Evolutionary conservation across 108 stramenopile species (phyloP), one percentile per base, ranked within the genome.

Genomic region (Pelagomonas calceolata): DNA sequence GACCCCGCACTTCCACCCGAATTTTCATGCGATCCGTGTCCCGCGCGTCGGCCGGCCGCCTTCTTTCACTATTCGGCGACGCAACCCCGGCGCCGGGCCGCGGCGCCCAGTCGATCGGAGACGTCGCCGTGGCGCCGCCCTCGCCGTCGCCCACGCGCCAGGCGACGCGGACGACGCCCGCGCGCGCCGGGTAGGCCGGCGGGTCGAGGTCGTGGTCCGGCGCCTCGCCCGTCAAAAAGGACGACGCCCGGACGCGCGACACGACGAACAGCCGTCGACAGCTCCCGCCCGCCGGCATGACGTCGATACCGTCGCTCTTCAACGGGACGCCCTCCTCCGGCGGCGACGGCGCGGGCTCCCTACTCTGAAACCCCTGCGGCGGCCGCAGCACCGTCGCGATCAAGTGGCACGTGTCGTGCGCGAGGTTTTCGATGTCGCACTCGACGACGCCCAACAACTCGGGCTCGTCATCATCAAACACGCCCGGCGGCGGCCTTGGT

Each of bases 361-460:
- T n/a, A n/a, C n/a, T n/a, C n/a, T n/a, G n/a, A n/a, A n/a, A n/a
- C n/a, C n/a, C n/a, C n/a, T n/a, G 12, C 39, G 39, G 39, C 39
- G 39, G 39, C 39, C 39, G 39, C 39, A 12, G 39, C 39, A 12
- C 9, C 39, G 39, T 5, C 9, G 9, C 39, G 39, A 12, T 12
- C 39, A 5, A 12, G 39, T 43, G 9, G 39, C 12, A 5, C 9
- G 39, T 12, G 39, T 12, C 39, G 39, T 12, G 39, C 39, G 39
- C 39, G 39, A 43, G 39, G 75, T 78, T 78, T 34, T 21, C 12
- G 30, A 78, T 36, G 44, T 71, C 35, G 36, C 76, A 16, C 70
- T 78, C 77, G 32, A 78, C 75, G 35, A 78, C 14, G 26, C 51
- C 51, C 21, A 60, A 3, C 21, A 26, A 3, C 51, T 76, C 34